Evolutionary conservation across 805 yeast genomes (phyloP).

Genomic region (Saturnispora mendoncae): DNA sequence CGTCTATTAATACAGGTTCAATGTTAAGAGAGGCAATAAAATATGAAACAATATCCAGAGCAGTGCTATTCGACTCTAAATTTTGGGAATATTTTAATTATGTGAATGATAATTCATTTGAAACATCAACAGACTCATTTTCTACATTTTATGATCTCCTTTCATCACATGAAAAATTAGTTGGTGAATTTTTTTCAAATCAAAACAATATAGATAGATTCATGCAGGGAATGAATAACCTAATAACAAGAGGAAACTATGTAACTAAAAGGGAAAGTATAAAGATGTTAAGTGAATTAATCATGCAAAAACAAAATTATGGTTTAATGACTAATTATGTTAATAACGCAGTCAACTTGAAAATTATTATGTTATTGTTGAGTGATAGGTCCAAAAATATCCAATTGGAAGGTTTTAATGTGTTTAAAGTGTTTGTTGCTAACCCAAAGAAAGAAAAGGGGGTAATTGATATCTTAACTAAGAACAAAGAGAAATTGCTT

Average conservation of each 20-base stretch:
- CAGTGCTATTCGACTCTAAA: conserved; percentile 47
- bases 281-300: conserved; percentile 61
- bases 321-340: conserved; percentile 68
- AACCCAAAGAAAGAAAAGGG: conserved; percentile 84
- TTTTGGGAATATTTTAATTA: conserved; percentile 82
- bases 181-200: conserved; percentile 56
- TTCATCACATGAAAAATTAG: conserved; percentile 58
- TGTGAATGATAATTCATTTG: conserved; percentile 70
- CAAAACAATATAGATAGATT: conserved; percentile 44
- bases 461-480: conserved; percentile 69
- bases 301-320: conserved; percentile 63
- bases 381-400: conserved; percentile 86
- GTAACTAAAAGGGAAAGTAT: conserved; percentile 90
- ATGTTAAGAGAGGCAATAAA: conserved; percentile 81
- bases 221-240: conserved; percentile 51
- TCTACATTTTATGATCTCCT: conserved; percentile 65
- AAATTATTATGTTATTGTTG: conserved; percentile 74
- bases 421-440: conserved; percentile 92
- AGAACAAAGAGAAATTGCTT: conserved; percentile 72
- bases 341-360: conserved; percentile 72
- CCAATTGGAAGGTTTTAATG: conserved; percentile 85
- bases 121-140: conserved; percentile 84
- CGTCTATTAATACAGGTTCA: conserved; percentile 64
- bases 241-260: conserved; percentile 72
- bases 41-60: conserved; percentile 58